A percentile compares a stretch with the other conserved stretches of the same genome.
phyloP scores from a whole-genome alignment of 192 early-diverging fungal species.

The Phycomyces nitens region DNA sequence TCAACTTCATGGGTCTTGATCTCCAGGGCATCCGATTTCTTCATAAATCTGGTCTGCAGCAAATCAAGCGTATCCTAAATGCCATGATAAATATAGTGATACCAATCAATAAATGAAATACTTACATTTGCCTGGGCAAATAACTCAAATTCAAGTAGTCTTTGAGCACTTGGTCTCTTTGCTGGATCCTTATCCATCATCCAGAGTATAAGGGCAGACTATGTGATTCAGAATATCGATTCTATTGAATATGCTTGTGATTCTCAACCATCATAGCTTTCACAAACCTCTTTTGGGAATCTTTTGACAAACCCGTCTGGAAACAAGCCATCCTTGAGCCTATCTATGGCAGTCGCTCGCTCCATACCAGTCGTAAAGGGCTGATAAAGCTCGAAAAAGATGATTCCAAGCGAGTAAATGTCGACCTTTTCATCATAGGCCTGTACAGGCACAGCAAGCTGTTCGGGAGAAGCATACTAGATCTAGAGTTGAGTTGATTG shows the following conservation, averaged over 20 bases:
- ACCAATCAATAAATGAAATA: constrained; percentile 5
- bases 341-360: constrained; percentile 63
- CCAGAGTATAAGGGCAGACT: constrained; percentile 79
- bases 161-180: constrained; percentile 62
- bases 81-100: neutral
- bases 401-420: constrained; percentile 94
- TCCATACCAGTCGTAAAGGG: constrained; percentile 92
- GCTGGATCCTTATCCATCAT: constrained; percentile 75
- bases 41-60: constrained; percentile 15
- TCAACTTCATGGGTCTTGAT: constrained; percentile 35
- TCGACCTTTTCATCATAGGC: constrained; percentile 79
- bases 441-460: constrained; percentile 50
- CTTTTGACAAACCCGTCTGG: constrained; percentile 62
- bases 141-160: constrained; percentile 70
- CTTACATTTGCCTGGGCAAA: constrained; percentile 46
- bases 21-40: constrained; percentile 18
- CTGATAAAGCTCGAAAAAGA: constrained; percentile 92
- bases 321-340: constrained; percentile 65
- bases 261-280: constrained; percentile 13
- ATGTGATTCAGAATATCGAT: constrained; percentile 1
- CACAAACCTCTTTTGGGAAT: constrained; percentile 66
- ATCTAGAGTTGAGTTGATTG: too few relatives aligned
- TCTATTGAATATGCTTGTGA: neutral
- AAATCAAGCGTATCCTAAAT: neutral
- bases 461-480: constrained; percentile 86